Conservation (phyloP, 2,329 filamentous ascomycete species). For the Tolypocladium endophyticum region DNA sequence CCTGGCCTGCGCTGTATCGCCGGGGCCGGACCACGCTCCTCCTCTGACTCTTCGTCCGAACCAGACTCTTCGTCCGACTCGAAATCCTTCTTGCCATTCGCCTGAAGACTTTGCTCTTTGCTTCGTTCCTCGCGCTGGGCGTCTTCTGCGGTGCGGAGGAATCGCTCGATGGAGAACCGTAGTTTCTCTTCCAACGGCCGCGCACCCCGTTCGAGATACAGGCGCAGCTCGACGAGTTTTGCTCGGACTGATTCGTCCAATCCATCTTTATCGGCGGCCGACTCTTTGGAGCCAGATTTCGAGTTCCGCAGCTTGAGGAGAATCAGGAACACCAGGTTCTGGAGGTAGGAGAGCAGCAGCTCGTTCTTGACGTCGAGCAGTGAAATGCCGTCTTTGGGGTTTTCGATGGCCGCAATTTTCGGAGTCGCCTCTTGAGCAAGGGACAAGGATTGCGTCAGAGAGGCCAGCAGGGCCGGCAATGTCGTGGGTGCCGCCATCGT, state of each 20-base stretch:
- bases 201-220: constrained; percentile 89
- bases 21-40: constrained; percentile 26
- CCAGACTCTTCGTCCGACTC: constrained; percentile 15
- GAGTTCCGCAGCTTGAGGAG: constrained; percentile 64
- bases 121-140: constrained; percentile 38
- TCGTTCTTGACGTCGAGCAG: constrained; percentile 95
- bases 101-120: constrained; percentile 16
- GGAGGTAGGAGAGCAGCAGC: constrained; percentile 88
- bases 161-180: constrained; percentile 93
- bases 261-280: constrained; percentile 25
- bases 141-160: constrained; percentile 77
- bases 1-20: constrained; percentile 5
- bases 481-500: constrained; percentile 38
- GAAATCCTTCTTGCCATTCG: constrained; percentile 10
- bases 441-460: constrained; percentile 46
- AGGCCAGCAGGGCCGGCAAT: constrained; percentile 38
- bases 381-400: constrained; percentile 81
- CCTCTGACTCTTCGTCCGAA: constrained; percentile 21
- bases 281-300: constrained; percentile 13
- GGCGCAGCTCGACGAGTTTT: constrained; percentile 82
- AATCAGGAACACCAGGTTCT: constrained; percentile 84
- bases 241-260: constrained; percentile 59
- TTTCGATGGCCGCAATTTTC: constrained; percentile 49
- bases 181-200: constrained; percentile 81
- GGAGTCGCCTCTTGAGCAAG: constrained; percentile 59